Percentiles rank a stretch among this genome's conserved stretches.
phyloP scores from a whole-genome alignment of 768 basidiomycete genomes.

The Mycena sanguinolenta region DNA sequence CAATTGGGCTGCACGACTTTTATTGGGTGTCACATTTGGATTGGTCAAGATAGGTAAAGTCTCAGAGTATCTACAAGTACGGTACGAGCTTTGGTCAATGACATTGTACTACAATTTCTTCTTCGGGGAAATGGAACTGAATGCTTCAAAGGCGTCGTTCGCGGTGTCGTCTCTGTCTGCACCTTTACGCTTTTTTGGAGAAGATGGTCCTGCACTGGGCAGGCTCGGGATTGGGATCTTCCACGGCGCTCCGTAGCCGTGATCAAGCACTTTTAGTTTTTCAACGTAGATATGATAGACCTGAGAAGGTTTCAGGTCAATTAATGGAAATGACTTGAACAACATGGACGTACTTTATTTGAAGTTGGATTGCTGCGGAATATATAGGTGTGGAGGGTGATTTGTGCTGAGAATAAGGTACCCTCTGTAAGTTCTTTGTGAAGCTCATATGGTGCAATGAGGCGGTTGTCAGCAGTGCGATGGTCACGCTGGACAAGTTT shows the following conservation, averaged over 20 bases:
- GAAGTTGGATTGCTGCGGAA: not conserved
- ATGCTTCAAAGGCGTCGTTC: not conserved
- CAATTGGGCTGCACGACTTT: too few relatives aligned
- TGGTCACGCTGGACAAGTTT: not conserved
- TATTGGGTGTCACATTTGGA: too few relatives aligned
- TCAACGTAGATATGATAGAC: not conserved
- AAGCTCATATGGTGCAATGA: not conserved
- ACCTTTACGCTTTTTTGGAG: constrained; percentile 3
- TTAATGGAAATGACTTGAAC: not conserved
- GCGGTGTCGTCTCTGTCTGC: not conserved
- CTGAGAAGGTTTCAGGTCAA: not conserved
- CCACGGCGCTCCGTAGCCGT: not conserved
- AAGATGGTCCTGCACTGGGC: not conserved
- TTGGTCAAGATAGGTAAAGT: too few relatives aligned
- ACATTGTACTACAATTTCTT: too few relatives aligned
- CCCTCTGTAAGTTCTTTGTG: not conserved
- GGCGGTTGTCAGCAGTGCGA: not conserved
- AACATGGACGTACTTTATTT: not conserved
- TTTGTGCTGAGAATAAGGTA: constrained; percentile 1
- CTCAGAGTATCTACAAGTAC: too few relatives aligned
- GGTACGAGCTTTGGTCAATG: too few relatives aligned
- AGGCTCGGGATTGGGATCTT: not conserved
- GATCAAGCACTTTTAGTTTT: not conserved
- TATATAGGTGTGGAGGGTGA: not conserved
- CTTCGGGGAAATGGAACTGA: too few relatives aligned